Evolutionary conservation across 78 protist species (phyloP), one percentile per base, ranked within the genome.

Genomic region (Dictyostelium brefeldianum): DNA sequence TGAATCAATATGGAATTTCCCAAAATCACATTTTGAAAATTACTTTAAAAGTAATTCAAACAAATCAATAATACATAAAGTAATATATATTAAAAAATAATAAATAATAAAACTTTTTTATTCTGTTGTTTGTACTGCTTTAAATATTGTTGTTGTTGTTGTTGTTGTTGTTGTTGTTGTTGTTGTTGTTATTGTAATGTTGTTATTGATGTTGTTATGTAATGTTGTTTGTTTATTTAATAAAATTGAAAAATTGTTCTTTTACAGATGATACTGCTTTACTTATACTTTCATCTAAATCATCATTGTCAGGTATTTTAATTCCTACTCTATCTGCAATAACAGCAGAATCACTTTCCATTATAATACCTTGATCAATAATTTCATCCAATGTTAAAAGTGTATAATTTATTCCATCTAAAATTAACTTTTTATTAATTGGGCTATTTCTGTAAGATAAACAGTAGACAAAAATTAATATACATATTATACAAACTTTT

Each of bases 261-360:
- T 41, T 80, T 6, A 71, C 89, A 5, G 89, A 57, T n/a, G 89
- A 7, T 17, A 80, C 46, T 43, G 65, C 89, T 48, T 80, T 64
- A 48, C 47, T 71, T 5, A 80, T 20, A 56, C 65, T 56, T 36
- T 64, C 75, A 64, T 80, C 89, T 5, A 56, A 56, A 8, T 43
- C 47, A 43, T 80, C 89, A 20, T 67, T 67, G 11, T 65, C 89
- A 10, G 74, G 74, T 47, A 65, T 10, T 80, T 54, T 80, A 47
- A 80, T 80, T 25, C 89, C 89, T 14, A 80, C 89, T 56, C 89
- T 64, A 65, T 80, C 77, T 22, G 75, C 73, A 64, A 80, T 43
- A 17, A 80, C 59, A 8, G 64, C 50, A 17, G 77, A 5, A 65
- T 80, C 89, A 80, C 62, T 64, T 47, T 80, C 89, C 36, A 80